Evolutionary conservation across 345 rosid species (phyloP).

Genomic region (Salix udensis): DNA sequence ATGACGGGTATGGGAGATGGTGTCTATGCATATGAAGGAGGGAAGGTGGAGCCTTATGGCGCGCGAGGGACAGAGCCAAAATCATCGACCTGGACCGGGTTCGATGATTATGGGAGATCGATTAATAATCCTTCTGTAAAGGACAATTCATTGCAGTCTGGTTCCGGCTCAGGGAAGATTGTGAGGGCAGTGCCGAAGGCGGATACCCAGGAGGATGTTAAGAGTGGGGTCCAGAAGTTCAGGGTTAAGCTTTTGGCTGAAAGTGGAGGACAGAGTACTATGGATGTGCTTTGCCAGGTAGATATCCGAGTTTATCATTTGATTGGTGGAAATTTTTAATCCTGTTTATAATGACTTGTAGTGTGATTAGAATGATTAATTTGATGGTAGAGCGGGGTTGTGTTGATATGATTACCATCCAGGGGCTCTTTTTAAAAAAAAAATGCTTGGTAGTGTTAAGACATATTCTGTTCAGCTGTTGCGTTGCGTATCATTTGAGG

Average conservation of each 20-base stretch:
- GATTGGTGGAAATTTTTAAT: background rate
- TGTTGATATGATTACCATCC: background rate
- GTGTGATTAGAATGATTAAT: background rate
- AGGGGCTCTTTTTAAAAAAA: background rate
- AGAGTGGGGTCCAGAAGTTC: constrained; percentile 88
- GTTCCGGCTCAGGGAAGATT: constrained; percentile 54
- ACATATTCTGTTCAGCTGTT: background rate
- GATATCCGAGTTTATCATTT: background rate
- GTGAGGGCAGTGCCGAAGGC: constrained; percentile 90
- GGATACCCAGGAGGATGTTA: constrained; percentile 71
- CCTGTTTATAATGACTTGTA: background rate
- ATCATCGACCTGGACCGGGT: constrained; percentile 62
- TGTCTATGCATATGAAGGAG: constrained; percentile 76
- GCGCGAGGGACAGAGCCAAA: constrained; percentile 88
- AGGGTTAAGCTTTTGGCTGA: constrained; percentile 90
- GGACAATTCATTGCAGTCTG: constrained; percentile 35
- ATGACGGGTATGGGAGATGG: constrained; percentile 79
- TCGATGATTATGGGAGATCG: constrained; percentile 92
- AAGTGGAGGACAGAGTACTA: constrained; percentile 71
- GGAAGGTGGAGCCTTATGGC: constrained; percentile 87
- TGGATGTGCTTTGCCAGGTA: constrained; percentile 97
- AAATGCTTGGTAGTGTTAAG: background rate
- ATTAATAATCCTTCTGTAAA: constrained; percentile 56
- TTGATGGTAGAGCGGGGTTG: background rate
- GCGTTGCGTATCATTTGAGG: background rate